A percentile compares a stretch with the other conserved stretches of the same genome.
These are phyloP conservation scores for Agastache rugosa DNA, from an alignment of 257 asterid species.

Conservation along the genomic window DNA sequence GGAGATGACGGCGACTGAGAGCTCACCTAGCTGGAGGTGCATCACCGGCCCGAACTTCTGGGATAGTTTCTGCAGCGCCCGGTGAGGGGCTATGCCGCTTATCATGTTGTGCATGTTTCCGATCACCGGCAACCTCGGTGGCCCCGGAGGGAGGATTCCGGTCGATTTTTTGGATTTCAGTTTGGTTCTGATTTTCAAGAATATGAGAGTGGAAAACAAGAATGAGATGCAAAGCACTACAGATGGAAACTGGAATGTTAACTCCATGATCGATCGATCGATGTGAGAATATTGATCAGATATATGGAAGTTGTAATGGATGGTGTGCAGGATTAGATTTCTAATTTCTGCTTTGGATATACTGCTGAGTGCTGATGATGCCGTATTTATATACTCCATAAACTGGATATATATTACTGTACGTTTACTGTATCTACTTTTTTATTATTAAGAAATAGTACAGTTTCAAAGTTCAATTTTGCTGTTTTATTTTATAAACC, in stretches of 20 bases:
- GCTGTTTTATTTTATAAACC: too few species aligned
- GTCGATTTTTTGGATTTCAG: background rate
- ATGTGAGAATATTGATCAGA: too few species aligned
- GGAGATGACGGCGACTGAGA: slow-evolving; percentile 41
- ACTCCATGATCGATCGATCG: background rate
- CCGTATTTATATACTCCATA: too few species aligned
- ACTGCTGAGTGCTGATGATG: too few species aligned
- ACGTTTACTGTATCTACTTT: too few species aligned
- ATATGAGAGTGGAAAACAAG: background rate
- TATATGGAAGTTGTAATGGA: too few species aligned
- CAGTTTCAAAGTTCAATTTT: too few species aligned
- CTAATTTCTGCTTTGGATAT: too few species aligned
- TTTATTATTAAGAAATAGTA: too few species aligned
- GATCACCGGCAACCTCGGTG: slow-evolving; percentile 41
- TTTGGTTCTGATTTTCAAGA: background rate
- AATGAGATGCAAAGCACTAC: background rate
- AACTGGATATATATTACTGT: too few species aligned
- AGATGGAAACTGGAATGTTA: background rate
- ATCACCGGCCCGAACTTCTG: slow-evolving; percentile 42
- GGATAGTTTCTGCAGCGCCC: slow-evolving; percentile 34
- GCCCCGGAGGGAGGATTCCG: slow-evolving; percentile 45
- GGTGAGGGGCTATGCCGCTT: slow-evolving; percentile 29
- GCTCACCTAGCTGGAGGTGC: slow-evolving; percentile 44
- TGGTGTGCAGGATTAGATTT: too few species aligned
- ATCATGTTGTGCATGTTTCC: slow-evolving; percentile 49